Conservation (phyloP, 2,329 filamentous ascomycete species). For the Fusarium sarcochroum region DNA sequence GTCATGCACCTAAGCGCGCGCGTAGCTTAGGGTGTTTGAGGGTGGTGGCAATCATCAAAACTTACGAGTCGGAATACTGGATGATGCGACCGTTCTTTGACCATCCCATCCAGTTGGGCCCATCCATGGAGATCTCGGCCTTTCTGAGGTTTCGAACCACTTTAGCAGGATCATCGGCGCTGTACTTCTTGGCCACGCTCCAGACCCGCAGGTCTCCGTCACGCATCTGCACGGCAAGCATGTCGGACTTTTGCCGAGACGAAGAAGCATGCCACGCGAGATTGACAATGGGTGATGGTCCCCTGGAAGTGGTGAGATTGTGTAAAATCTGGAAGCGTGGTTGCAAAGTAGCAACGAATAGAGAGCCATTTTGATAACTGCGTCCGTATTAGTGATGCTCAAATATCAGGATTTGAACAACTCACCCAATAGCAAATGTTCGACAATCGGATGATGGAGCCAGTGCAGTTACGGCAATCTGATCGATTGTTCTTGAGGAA, state of each 20-base stretch:
- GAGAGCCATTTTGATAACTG: constrained; percentile 95
- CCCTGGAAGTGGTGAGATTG: constrained; percentile 86
- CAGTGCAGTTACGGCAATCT: constrained; percentile 94
- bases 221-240: constrained; percentile 92
- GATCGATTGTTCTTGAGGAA: constrained; percentile 88
- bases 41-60: constrained; percentile 48
- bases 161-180: constrained; percentile 81
- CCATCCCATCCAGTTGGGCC: constrained; percentile 97
- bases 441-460: constrained; percentile 91
- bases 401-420: neutral
- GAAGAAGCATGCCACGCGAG: constrained; percentile 97
- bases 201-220: constrained; percentile 95
- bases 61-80: constrained; percentile 91
- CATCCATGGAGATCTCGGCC: constrained; percentile 78
- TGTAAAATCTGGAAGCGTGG: constrained; percentile 95
- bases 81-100: constrained; percentile 98
- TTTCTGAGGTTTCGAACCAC: constrained; percentile 90
- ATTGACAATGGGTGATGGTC: constrained; percentile 88
- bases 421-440: constrained; percentile 95
- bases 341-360: constrained; percentile 89
- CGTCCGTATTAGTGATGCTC: constrained; percentile 25
- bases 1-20: constrained; percentile 62
- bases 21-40: constrained; percentile 53
- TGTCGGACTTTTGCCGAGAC: constrained; percentile 95
- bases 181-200: constrained; percentile 89